Base-by-base conservation (phyloP, 257 asterid genomes). In the Solanum verrucosum region DNA sequence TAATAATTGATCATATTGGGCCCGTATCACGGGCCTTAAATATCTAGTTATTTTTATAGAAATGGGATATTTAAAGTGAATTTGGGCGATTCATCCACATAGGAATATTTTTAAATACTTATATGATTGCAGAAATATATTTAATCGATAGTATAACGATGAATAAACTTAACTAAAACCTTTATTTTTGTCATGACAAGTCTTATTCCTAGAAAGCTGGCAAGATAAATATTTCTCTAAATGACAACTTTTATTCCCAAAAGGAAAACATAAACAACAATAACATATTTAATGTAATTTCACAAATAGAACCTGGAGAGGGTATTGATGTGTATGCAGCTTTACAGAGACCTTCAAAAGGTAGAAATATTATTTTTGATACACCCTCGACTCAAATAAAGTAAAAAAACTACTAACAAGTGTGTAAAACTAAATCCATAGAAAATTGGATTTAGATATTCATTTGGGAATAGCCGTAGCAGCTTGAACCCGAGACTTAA, bases 341-440 rank as follows among this genome's bases (percentile, higher is more conserved):
- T 4, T 59, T 20, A 59, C 5, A 0, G 0, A 21, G 5, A 59
- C 10, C 68, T 21, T 21, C 0, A 20, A 60, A 60, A 23, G 6
- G 0, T 9, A 60, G 0, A 8, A 21, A 60, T 0, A 21, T 21
- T 9, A 60, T 60, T 23, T 60, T 21, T 1, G 6, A 21, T 60
- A 60, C 5, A 60, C 0, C 0, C 6, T 21, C 3, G 2, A 4
- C 0, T 23, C 13, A 21, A 59, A 6, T 34, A 34, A 4, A 4
- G 6, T 3, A 34, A 3, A 60, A 21, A 59, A 59, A 8, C 4
- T 6, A 21, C 27, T 59, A n/a, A 59, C 25, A 21, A 21, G 68
- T 9, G 1, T 60, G 25, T 23, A 9, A 27, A 12, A 68, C 16
- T 13, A 68, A 67, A 44, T 3, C 7, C 84, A 15, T 5, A 1